A percentile compares a stretch with the other conserved stretches of the same genome.
Conservation (phyloP, 305 asterid species). For the Solanum hybrid region DNA sequence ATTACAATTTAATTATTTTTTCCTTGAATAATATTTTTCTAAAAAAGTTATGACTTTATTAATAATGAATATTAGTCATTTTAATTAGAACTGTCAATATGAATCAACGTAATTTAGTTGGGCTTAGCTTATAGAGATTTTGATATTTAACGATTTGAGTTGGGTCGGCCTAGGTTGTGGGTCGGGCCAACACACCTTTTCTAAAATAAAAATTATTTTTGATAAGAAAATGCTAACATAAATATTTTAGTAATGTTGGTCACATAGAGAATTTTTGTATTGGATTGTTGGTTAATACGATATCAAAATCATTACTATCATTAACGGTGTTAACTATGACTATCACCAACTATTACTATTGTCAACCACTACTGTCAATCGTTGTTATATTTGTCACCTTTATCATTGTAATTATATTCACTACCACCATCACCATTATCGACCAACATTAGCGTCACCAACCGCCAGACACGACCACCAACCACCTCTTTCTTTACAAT, state of each 20-base stretch:
- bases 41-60: background rate
- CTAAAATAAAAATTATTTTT: background rate
- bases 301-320: background rate
- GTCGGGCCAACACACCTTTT: background rate
- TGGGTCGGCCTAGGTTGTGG: background rate
- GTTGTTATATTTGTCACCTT: background rate
- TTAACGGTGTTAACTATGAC: background rate
- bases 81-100: background rate
- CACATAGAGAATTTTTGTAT: background rate
- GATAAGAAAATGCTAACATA: background rate
- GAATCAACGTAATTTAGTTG: background rate
- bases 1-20: background rate
- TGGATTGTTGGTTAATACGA: background rate
- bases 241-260: background rate
- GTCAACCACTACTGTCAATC: background rate
- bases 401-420: background rate
- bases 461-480: background rate
- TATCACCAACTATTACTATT: background rate
- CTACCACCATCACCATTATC: background rate
- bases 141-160: background rate
- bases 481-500: background rate
- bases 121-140: background rate
- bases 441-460: background rate
- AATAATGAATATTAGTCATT: background rate
- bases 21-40: background rate